Percentiles rank a stretch among this genome's conserved stretches.
phyloP scores from a whole-genome alignment of 805 yeast genomes.

The Candida broadrunensis region DNA sequence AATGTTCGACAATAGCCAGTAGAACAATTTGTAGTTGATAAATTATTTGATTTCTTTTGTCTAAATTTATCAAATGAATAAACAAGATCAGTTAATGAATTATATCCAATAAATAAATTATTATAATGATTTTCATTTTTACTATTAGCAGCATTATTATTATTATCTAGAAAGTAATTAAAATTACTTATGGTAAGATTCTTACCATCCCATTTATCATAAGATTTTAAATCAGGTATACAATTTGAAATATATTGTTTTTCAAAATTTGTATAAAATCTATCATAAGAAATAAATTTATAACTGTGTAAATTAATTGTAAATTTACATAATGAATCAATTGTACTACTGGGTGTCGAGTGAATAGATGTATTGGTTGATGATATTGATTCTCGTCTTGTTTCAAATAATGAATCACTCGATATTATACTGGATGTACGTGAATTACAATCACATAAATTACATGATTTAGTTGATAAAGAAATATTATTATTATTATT shows the following conservation, averaged over 20 bases:
- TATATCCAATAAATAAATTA: constrained; percentile 12
- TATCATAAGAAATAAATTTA: constrained; percentile 10
- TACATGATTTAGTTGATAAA: background rate
- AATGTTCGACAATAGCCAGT: constrained; percentile 19
- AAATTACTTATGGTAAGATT: constrained; percentile 18
- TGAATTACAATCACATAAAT: background rate
- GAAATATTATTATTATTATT: background rate
- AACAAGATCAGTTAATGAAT: constrained; percentile 4
- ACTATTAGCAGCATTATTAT: constrained; percentile 3
- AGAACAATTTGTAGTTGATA: constrained; percentile 2
- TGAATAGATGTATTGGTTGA: background rate
- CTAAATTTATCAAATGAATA: constrained; percentile 5
- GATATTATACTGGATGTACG: background rate
- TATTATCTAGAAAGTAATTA: constrained; percentile 4
- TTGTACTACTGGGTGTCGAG: background rate
- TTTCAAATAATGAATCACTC: constrained; percentile 6
- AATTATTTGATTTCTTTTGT: background rate
- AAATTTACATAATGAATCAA: too few relatives aligned
- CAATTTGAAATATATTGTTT: constrained; percentile 36
- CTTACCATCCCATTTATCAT: constrained; percentile 32
- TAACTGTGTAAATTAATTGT: background rate
- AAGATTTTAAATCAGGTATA: constrained; percentile 35
- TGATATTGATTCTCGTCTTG: constrained; percentile 2
- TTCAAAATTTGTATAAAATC: constrained; percentile 18
- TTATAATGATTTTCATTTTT: background rate